Base-by-base conservation (phyloP, 805 yeast species). In the Helenozyma baotianmanensis region DNA sequence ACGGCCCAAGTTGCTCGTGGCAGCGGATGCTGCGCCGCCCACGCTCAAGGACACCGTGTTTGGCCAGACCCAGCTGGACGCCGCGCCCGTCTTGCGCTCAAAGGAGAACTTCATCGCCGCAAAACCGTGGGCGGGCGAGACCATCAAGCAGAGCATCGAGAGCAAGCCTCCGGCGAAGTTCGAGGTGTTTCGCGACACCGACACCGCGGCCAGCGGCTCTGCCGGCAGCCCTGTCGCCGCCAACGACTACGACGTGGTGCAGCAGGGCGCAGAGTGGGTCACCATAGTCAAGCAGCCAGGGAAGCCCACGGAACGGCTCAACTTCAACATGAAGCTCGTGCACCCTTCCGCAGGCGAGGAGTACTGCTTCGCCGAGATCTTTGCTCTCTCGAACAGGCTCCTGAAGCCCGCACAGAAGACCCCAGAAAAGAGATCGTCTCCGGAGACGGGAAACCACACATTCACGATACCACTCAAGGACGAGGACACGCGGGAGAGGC, bases 101-200 rank as follows among this genome's bases (percentile, higher is more conserved):
- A 84, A 84, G 52, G 95, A 86, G 51, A 86, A 86, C 50, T 58
- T 53, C 6, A 25, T 73, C 14, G 59, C 62, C 2, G 67, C 87
- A 1, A 63, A 60, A 7, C 71, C 80, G 1, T 79, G 90, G 83
- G 62, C 60, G 10, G 88, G 90, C 1, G 81, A 82, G 45, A 63
- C 59, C 2, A 32, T 80, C n/a, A 51, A 58, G 14, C 82, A 78
- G 45, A 52, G 58, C n/a, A 24, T 23, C n/a, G 30, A 21, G 7
- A 17, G 39, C 9, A 29, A 21, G n/a, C 21, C 24, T n/a, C 23
- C 65, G 1, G 64, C 74, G 21, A 58, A 52, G 43, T 42, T 41
- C 28, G 34, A 32, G 27, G 52, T 47, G 9, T 47, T 34, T 23
- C 38, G 45, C 14, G 50, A 43, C 23, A 37, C 35, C 15, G 29